A percentile compares a stretch with the other conserved stretches of the same genome.
Evolutionary conservation across 2,329 filamentous ascomycete species (phyloP).

Genomic region (Colletotrichum sp.): DNA sequence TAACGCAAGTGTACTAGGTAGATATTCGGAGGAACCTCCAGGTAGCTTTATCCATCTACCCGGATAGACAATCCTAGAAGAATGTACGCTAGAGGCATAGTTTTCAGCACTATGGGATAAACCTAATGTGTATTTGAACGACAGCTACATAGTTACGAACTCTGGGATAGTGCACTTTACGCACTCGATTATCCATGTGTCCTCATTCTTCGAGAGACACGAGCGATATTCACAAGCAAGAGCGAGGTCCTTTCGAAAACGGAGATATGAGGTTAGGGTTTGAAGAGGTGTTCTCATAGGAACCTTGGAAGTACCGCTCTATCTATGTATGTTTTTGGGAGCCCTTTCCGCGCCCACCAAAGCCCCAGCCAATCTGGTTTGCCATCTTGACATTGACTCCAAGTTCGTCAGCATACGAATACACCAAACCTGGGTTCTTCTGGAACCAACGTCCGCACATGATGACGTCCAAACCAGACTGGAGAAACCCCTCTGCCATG

Average conservation of each 20-base stretch:
- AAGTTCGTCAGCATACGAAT: constrained; percentile 60
- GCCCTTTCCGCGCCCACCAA: constrained; percentile 41
- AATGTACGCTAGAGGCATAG: neutral
- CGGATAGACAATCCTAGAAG: neutral
- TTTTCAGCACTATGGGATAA: neutral
- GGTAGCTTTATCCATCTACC: neutral
- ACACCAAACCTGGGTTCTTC: constrained; percentile 63
- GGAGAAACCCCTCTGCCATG: constrained; percentile 53
- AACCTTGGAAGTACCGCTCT: neutral
- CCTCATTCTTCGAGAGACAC: neutral
- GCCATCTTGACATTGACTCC: constrained; percentile 49
- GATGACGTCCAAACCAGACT: constrained; percentile 50
- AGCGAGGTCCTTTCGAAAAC: neutral
- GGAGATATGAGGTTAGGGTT: neutral
- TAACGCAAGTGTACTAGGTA: neutral
- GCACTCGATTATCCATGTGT: neutral
- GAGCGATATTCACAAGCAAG: neutral
- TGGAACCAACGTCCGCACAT: constrained; percentile 59
- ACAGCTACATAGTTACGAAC: neutral
- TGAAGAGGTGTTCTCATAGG: neutral
- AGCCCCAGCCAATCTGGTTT: constrained; percentile 62
- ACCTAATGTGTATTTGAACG: neutral
- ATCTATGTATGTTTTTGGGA: neutral
- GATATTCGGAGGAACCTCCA: neutral
- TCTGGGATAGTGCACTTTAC: neutral